phyloP scores from a whole-genome alignment of 768 basidiomycete species.

The Coprinopsis marcescibilis region DNA sequence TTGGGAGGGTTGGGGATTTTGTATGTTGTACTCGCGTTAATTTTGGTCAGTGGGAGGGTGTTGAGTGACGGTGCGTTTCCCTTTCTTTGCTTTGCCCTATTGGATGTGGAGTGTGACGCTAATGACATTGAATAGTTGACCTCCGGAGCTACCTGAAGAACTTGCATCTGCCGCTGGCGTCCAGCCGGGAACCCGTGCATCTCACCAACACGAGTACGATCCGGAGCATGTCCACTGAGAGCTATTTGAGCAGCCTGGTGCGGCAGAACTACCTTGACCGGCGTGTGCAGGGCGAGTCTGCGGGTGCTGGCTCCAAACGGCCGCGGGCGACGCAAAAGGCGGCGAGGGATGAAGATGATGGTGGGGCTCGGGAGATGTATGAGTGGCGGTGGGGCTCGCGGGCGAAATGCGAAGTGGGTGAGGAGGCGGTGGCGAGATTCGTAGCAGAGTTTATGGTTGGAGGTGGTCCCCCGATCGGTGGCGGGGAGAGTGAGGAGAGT shows the following conservation, averaged over 20 bases:
- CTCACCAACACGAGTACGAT: slow-evolving; percentile 47
- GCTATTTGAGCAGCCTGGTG: slow-evolving; percentile 56
- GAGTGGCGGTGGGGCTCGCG: slow-evolving; percentile 89
- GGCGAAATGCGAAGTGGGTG: slow-evolving; percentile 78
- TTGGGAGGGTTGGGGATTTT: slow-evolving; percentile 67
- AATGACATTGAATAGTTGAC: slow-evolving; percentile 46
- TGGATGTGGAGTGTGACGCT: slow-evolving; percentile 4
- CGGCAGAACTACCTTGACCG: slow-evolving; percentile 80
- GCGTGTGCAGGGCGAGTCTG: slow-evolving; percentile 43
- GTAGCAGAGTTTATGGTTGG: slow-evolving; percentile 76
- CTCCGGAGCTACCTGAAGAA: slow-evolving; percentile 65
- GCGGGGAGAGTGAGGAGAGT: slow-evolving; percentile 27
- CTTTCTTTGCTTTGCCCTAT: neutral
- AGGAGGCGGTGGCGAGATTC: slow-evolving; percentile 67
- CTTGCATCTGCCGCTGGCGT: slow-evolving; percentile 51
- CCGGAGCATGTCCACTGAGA: slow-evolving; percentile 52
- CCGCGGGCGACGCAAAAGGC: slow-evolving; percentile 33
- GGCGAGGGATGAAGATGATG: slow-evolving; percentile 20
- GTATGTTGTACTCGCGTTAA: slow-evolving; percentile 75
- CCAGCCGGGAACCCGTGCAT: slow-evolving; percentile 34
- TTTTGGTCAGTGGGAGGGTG: slow-evolving; percentile 74
- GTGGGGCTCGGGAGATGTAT: slow-evolving; percentile 35
- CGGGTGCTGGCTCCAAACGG: slow-evolving; percentile 50
- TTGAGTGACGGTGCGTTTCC: slow-evolving; percentile 64
- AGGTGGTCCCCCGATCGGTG: slow-evolving; percentile 14